Evolutionary conservation across 768 basidiomycete species (phyloP).

Genomic region (Porphyrellus cyaneotinctus): DNA sequence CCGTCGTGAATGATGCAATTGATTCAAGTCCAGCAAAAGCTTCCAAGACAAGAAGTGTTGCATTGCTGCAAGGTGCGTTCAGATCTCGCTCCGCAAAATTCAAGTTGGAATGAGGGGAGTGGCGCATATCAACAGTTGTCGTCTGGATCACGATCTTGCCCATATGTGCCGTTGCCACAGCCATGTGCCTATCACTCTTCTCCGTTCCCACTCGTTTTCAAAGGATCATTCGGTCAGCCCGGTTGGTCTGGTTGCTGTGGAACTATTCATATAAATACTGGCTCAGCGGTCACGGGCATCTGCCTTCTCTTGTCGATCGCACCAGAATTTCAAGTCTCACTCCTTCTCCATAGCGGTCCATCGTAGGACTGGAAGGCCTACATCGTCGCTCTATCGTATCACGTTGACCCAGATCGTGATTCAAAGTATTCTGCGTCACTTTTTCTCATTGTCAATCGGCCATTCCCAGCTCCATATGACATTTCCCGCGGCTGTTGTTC

Average conservation of each 20-base stretch:
- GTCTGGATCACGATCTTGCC: background rate
- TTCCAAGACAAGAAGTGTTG: too few relatives aligned
- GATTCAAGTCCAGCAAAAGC: too few relatives aligned
- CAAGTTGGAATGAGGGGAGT: too few relatives aligned
- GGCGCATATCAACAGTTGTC: too few relatives aligned
- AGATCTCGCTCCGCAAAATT: too few relatives aligned
- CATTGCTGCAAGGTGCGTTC: too few relatives aligned
- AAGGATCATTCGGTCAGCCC: background rate
- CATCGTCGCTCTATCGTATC: background rate
- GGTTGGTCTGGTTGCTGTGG: background rate
- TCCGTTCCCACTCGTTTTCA: background rate
- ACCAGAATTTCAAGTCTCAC: too few relatives aligned
- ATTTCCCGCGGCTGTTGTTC: background rate
- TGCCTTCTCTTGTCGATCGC: background rate
- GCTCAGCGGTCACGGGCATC: background rate
- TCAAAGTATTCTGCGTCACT: background rate
- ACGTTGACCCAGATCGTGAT: background rate
- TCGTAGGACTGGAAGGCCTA: background rate
- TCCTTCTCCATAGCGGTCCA: background rate
- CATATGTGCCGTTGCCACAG: background rate
- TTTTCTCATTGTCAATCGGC: background rate
- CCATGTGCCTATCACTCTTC: background rate
- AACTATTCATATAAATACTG: slow-evolving; percentile 2
- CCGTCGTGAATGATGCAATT: too few relatives aligned
- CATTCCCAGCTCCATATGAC: background rate